Conservation (phyloP, 148 eudicot genomes). For the Camellia lanceoleosa region DNA sequence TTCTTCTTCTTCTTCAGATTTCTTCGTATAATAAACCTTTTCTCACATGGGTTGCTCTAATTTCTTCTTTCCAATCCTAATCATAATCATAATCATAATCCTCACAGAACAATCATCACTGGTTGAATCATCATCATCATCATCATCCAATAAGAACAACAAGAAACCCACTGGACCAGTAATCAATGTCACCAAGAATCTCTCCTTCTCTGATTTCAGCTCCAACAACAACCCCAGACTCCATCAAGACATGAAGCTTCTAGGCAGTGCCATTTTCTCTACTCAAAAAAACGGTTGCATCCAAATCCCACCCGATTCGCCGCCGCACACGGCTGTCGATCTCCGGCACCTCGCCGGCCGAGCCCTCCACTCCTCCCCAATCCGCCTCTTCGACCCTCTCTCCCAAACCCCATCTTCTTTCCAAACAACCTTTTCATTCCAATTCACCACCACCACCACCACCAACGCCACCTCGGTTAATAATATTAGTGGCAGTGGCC, state of each 20-base stretch:
- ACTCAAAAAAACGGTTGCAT: slow-evolving; percentile 27
- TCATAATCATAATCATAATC: slow-evolving; percentile 8
- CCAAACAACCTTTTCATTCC: slow-evolving; percentile 66
- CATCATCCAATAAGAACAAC: not conserved
- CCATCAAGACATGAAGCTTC: slow-evolving; percentile 45
- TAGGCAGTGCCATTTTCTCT: slow-evolving; percentile 66
- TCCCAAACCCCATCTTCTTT: slow-evolving; percentile 61
- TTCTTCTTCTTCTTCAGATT: too few relatives aligned
- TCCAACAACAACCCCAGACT: slow-evolving; percentile 23
- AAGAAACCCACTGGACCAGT: slow-evolving; percentile 31
- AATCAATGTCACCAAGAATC: slow-evolving; percentile 45
- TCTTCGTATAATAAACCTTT: too few relatives aligned
- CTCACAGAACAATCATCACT: not conserved
- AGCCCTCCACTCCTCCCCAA: slow-evolving; percentile 56
- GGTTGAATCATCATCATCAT: slow-evolving; percentile 5
- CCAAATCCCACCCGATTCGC: slow-evolving; percentile 48
- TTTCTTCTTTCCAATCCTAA: slow-evolving; percentile 1
- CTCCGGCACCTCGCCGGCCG: slow-evolving; percentile 58
- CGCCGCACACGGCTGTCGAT: slow-evolving; percentile 24
- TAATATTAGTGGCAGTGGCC: slow-evolving; percentile 52
- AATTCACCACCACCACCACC: slow-evolving; percentile 17
- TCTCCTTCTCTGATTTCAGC: slow-evolving; percentile 55
- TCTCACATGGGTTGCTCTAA: not conserved
- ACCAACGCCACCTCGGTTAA: not conserved
- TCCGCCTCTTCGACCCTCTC: slow-evolving; percentile 64